Percentiles rank a stretch among this genome's conserved stretches.
Evolutionary conservation across 2,329 filamentous ascomycete genomes (phyloP).

Genomic region (Myrmaecium sp.): DNA sequence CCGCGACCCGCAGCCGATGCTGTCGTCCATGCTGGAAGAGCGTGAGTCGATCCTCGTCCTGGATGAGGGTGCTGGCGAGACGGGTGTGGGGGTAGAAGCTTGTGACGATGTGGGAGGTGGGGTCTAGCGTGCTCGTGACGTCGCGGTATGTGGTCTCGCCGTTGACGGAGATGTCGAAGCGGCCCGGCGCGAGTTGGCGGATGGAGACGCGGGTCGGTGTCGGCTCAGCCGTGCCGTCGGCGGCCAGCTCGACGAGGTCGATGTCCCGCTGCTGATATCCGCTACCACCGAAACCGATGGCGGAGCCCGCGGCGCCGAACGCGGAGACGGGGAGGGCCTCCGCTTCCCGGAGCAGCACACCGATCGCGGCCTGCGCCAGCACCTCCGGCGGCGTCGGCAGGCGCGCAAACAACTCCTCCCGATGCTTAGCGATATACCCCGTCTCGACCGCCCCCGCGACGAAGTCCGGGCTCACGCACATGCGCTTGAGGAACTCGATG

Average conservation of each 20-base stretch:
- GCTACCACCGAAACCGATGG: conserved; percentile 39
- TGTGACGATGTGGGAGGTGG: conserved; percentile 36
- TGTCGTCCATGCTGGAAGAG: conserved; percentile 57
- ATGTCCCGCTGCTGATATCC: conserved; percentile 48
- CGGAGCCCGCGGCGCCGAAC: conserved; percentile 11
- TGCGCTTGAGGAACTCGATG: conserved; percentile 84
- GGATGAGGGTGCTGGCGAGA: conserved; percentile 61
- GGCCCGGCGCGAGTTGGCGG: conserved; percentile 31
- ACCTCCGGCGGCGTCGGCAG: conserved; percentile 50
- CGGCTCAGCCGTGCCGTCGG: conserved; percentile 23
- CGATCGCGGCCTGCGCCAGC: conserved; percentile 74
- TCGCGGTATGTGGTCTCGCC: conserved; percentile 19
- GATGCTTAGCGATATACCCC: conserved; percentile 85
- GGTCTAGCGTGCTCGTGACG: conserved; percentile 31
- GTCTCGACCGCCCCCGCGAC: conserved; percentile 82
- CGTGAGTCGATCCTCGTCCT: conserved; percentile 44
- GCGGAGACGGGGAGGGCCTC: conserved; percentile 23
- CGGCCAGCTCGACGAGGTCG: conserved; percentile 29
- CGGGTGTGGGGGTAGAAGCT: conserved; percentile 72
- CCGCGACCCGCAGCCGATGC: conserved; percentile 36
- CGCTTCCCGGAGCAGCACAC: conserved; percentile 38
- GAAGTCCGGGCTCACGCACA: conserved; percentile 70
- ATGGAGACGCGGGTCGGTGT: conserved; percentile 30
- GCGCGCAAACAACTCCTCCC: conserved; percentile 57
- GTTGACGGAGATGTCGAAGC: conserved; percentile 34